These are phyloP conservation scores for Vachellia pachyceras DNA, from an alignment of 306 rosid genomes.

Conservation along the genomic window DNA sequence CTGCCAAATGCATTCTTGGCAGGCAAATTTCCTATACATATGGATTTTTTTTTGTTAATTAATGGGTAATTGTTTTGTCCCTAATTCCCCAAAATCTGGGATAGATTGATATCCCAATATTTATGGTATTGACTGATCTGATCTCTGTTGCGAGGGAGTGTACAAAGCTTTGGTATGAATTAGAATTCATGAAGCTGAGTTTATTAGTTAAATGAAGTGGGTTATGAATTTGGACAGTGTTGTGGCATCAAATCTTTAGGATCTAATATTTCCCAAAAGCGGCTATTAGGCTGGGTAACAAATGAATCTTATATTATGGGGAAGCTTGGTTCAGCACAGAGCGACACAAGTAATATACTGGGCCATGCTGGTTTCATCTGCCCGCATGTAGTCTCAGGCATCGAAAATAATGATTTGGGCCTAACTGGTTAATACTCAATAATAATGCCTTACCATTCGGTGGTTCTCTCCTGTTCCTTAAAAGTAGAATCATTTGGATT, in stretches of 20 bases:
- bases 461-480: background rate
- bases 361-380: background rate
- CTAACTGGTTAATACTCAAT: background rate
- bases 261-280: constrained; percentile 10
- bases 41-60: background rate
- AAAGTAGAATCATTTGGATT: background rate
- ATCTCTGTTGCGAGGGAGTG: constrained; percentile 13
- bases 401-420: constrained; percentile 4
- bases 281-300: constrained; percentile 3
- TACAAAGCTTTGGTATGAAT: background rate
- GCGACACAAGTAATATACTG: background rate
- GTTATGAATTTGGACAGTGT: constrained; percentile 5
- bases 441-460: background rate
- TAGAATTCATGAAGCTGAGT: constrained; percentile 9
- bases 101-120: constrained; percentile 12
- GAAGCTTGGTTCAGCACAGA: background rate
- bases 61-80: background rate
- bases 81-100: background rate
- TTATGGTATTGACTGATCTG: background rate
- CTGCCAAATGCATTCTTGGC: background rate
- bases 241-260: background rate
- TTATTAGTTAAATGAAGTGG: constrained; percentile 7
- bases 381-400: background rate
- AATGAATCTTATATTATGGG: background rate
- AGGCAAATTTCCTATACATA: background rate